Base-by-base conservation (phyloP, 768 basidiomycete genomes). In the Tricholoma bakamatsutake region DNA sequence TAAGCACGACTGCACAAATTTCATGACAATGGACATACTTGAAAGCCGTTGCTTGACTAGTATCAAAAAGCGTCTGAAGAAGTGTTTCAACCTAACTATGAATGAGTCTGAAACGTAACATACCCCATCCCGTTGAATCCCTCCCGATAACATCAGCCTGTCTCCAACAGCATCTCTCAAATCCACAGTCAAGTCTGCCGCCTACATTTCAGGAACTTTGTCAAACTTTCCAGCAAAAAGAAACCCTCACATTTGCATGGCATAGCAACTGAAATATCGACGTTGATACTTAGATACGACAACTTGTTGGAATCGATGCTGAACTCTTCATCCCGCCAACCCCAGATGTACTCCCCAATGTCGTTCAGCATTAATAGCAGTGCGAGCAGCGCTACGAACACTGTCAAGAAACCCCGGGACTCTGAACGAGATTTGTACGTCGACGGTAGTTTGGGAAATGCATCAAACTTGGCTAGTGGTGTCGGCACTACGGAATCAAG, bases 101-200 rank as follows among this genome's bases (percentile, higher is more conserved):
- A 49, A 24, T 13, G 18, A 13, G 10, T 35, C 4, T 15, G 13
- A 37, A 49, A 48, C 18, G 17, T 33, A 53, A 75, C 81, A 57
- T 66, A 91, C 90, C 37, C 94, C 93, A 63, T 99, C 95, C 53
- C 93, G 83, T 55, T 78, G 83, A 65, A 98, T 83, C 24, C 83
- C 84, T 57, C 74, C 73, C 63, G 83, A 93, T 56, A 98, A 79
- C 67, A 87, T 89, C 31, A 99, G 65, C 40, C 96, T 78, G 68
- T 99, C 96, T 2, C 96, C 96, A n/a, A 97, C 80, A 0, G 89
- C 90, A 67, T 99, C 96, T 56, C 94, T 77, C 58, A 99, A 67
- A 67, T 98, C 96, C 24, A 98, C 88, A 49, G 83, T 86, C 50
- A 98, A 74, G 66, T 79, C 95, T 98, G 31, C 15, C 42, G 13